Evolutionary conservation across 495 filamentous ascomycete species (phyloP), one percentile per base, ranked within the genome.

Genomic region (Podospora pseudocomata): DNA sequence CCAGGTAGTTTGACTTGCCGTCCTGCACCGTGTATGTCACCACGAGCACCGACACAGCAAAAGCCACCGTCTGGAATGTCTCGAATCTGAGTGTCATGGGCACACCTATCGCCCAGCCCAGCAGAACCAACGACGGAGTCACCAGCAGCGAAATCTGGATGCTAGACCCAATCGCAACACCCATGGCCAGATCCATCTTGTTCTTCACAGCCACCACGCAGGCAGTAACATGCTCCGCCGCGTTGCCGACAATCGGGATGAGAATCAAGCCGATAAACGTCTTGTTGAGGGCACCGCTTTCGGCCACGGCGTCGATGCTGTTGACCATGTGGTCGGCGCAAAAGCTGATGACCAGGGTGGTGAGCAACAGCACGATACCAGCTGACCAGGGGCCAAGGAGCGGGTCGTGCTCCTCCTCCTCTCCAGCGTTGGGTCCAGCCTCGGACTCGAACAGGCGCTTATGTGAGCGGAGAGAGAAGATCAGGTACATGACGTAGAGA

Each of bases 131-230:
- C 79, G 91, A 90, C 0, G 94, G 94, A 1, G 94, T 97, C 34
- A 97, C 92, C 39, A 97, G 89, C 44, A 97, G 84, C 4, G 94
- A 94, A 74, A 99, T 97, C 79, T 99, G 94, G 82, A 99, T 88
- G 76, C 90, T 92, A 73, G 89, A 92, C 44, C 94, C 94, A 69
- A 99, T 93, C 9, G 94, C 95, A 26, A 97, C 94, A 19, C 92
- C 91, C 80, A 99, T 92, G 19, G 94, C 94, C 18, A 99, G 85
- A 72, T 97, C 93, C 95, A 98, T 99, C 85, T 99, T 99, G 79
- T 96, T 86, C 81, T 96, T 96, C 73, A 90, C 86, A 0, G 95
- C 92, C 55, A 97, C 94, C 32, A 97, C 90, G 54, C 93, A 89
- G 15, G 95, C 95, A 7, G 95, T 97, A 54, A 96, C 94, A 77